These are phyloP conservation scores for Nissolia schottii DNA, from an alignment of 306 rosid species.

Conservation along the genomic window DNA sequence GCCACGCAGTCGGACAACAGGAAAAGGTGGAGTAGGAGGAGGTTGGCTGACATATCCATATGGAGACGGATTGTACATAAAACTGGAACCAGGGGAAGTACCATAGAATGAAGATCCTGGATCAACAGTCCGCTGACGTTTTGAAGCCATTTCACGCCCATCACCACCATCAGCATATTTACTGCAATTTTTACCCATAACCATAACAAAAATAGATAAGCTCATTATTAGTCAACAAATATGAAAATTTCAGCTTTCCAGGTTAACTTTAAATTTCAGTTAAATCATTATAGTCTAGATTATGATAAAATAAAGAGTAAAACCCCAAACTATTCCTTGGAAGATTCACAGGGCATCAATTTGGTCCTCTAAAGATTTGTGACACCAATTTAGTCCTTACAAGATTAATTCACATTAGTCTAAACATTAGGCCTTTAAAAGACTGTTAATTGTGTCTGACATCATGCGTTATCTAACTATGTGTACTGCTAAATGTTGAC, in stretches of 20 bases:
- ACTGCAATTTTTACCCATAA: conserved; percentile 34
- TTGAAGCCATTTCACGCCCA: conserved; percentile 92
- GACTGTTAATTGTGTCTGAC: no score
- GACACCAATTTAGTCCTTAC: not conserved
- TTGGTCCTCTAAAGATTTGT: not conserved
- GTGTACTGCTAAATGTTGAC: no score
- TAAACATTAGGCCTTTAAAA: not conserved
- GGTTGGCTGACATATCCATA: conserved; percentile 74
- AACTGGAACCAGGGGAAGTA: conserved; percentile 64
- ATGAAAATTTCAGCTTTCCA: not conserved
- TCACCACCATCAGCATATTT: conserved; percentile 65
- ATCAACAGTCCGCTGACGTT: conserved; percentile 80
- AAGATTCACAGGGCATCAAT: not conserved
- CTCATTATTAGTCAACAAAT: conserved; percentile 12
- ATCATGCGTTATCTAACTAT: no score
- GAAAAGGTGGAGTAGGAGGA: conserved; percentile 86
- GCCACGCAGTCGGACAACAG: conserved; percentile 86
- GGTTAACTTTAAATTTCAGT: not conserved
- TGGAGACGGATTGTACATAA: conserved; percentile 76
- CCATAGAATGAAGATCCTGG: conserved; percentile 84
- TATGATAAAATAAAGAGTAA: not conserved
- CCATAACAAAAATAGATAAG: conserved; percentile 18
- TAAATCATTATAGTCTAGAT: not conserved
- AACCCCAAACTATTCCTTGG: not conserved
- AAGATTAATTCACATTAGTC: not conserved